These are phyloP conservation scores for Aspergillus phoenicis DNA, from an alignment of 2,329 filamentous ascomycete genomes.

Conservation along the genomic window DNA sequence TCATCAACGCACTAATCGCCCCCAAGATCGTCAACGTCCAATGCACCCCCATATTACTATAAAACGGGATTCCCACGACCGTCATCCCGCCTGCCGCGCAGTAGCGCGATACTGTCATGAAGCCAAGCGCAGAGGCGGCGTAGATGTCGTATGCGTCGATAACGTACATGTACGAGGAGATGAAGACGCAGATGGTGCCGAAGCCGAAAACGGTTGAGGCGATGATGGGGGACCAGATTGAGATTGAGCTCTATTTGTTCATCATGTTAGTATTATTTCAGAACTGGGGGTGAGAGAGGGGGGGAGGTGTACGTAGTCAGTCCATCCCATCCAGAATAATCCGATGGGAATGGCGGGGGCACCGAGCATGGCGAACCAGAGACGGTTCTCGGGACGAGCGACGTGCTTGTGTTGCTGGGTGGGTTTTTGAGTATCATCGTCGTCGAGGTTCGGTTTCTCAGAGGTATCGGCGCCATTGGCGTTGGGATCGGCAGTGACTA, in stretches of 20 bases:
- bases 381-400: conserved; percentile 54
- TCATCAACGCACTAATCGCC: conserved; percentile 41
- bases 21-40: conserved; percentile 49
- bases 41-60: conserved; percentile 46
- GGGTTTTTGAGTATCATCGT: neutral
- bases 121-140: conserved; percentile 52
- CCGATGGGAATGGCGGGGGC: conserved; percentile 55
- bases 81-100: conserved; percentile 44
- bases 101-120: conserved; percentile 49
- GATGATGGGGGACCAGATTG: conserved; percentile 55
- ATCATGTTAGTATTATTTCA: conserved; percentile 8
- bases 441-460: neutral
- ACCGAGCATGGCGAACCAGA: conserved; percentile 59
- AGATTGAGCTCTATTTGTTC: conserved; percentile 43
- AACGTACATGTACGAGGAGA: conserved; percentile 59
- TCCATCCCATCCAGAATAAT: conserved; percentile 65
- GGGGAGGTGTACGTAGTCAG: conserved; percentile 29
- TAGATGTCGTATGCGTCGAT: conserved; percentile 60
- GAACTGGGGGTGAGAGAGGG: neutral
- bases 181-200: conserved; percentile 54
- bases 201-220: conserved; percentile 58
- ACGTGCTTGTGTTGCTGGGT: neutral
- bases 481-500: neutral
- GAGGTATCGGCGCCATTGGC: neutral
- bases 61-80: conserved; percentile 41